Evolutionary conservation across 2,329 filamentous ascomycete genomes (phyloP), one percentile per base, ranked within the genome.

Genomic region (Simplicillium sp.): DNA sequence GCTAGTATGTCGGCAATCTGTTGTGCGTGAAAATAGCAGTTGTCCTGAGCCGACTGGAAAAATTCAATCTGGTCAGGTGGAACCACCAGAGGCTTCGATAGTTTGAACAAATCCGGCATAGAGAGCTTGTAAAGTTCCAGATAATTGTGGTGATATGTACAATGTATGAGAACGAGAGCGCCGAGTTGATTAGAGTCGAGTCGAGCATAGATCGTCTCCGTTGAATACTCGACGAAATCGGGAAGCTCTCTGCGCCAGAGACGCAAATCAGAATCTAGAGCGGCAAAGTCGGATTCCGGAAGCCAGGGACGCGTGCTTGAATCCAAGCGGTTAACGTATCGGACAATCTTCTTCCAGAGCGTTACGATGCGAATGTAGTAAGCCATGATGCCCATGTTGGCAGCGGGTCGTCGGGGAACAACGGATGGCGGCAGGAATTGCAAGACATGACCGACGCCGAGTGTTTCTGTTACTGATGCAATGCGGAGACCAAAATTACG

Each of bases 171-270:
- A 11, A 66, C 61, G 34, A 70, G 52, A 9, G 65, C 65, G 12
- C 66, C 66, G 1, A 69, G 57, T 46, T 70, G 65, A 29, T 66
- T 64, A 1, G 66, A 68, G 45, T 68, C 66, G 15, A 67, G 58
- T 11, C 66, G 63, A 3, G 65, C 64, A 44, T 68, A 69, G 29
- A 69, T 66, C 14, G 65, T 64, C 34, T 65, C 62, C 12, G 60
- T 53, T 1, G 60, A 63, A 47, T 68, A 68, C 29, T 62, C 62
- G 33, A 69, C 57, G 44, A 63, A 66, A 32, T 66, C 62, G 1
- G 66, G 65, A 6, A 70, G 58, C 31, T 64, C 58, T 17, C 54
- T 52, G 7, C 62, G 60, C 66, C 66, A 69, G 13, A 57, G 53
- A 16, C 53, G 53, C 38, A 68, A 50, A 42, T 66, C 65, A 2